phyloP scores from a whole-genome alignment of 2,329 filamentous ascomycete genomes.

The Allantophomopsis cytisporea region DNA sequence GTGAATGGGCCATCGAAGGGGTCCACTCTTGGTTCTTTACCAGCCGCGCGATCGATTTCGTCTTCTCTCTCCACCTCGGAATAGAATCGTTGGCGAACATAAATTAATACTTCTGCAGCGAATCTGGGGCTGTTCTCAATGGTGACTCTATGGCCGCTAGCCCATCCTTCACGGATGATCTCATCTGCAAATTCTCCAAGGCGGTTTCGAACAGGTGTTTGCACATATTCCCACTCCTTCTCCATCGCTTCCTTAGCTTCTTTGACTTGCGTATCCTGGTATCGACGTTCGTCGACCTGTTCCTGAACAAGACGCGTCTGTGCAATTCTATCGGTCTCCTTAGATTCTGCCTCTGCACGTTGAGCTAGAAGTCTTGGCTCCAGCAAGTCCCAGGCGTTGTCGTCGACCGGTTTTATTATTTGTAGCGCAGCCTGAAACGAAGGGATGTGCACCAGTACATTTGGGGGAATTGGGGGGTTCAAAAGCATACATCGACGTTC shows the following conservation, averaged over 20 bases:
- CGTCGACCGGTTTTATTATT: slow-evolving; percentile 53
- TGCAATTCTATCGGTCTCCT: slow-evolving; percentile 27
- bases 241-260: slow-evolving; percentile 46
- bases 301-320: slow-evolving; percentile 23
- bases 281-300: slow-evolving; percentile 15
- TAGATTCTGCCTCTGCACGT: slow-evolving; percentile 47
- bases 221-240: slow-evolving; percentile 56
- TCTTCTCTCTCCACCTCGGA: slow-evolving; percentile 40
- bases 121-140: slow-evolving; percentile 53
- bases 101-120: slow-evolving; percentile 56
- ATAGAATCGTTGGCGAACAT: slow-evolving; percentile 55
- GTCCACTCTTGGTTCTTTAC: slow-evolving; percentile 29
- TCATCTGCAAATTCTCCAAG: slow-evolving; percentile 58
- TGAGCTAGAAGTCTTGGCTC: slow-evolving; percentile 55
- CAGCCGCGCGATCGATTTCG: slow-evolving; percentile 28
- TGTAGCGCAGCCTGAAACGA: slow-evolving; percentile 63
- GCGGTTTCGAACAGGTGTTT: slow-evolving; percentile 50
- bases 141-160: slow-evolving; percentile 45
- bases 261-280: slow-evolving; percentile 21
- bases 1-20: slow-evolving; percentile 38
- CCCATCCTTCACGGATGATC: slow-evolving; percentile 52
- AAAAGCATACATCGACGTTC: slow-evolving; percentile 55
- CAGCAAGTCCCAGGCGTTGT: slow-evolving; percentile 56
- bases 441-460: slow-evolving; percentile 53
- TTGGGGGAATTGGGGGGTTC: slow-evolving; percentile 47